Percentiles rank a stretch among this genome's conserved stretches.
phyloP scores from a whole-genome alignment of 2,329 filamentous ascomycete species.

The Neonectria punicea region DNA sequence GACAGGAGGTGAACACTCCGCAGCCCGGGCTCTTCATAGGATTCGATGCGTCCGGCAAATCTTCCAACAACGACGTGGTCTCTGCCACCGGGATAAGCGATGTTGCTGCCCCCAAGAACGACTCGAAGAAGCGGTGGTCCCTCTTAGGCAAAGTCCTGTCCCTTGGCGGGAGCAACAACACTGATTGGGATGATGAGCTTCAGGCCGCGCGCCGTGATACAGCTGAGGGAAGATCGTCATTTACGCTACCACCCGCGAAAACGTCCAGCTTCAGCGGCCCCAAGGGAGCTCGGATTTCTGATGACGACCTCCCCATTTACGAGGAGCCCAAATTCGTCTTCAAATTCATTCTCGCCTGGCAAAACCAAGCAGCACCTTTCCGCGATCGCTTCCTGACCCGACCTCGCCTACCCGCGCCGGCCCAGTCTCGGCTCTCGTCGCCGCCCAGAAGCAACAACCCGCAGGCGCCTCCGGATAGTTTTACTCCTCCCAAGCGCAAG shows the following conservation, averaged over 20 bases:
- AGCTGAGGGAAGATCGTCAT: constrained; percentile 28
- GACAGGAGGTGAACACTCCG: constrained; percentile 71
- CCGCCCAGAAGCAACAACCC: constrained; percentile 53
- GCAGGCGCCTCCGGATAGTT: constrained; percentile 49
- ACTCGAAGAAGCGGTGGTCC: constrained; percentile 70
- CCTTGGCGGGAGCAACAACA: constrained; percentile 36
- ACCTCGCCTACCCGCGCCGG: constrained; percentile 76
- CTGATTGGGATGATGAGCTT: constrained; percentile 56
- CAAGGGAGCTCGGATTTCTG: constrained; percentile 52
- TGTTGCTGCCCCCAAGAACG: constrained; percentile 42
- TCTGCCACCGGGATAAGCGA: constrained; percentile 41
- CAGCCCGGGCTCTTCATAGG: constrained; percentile 61
- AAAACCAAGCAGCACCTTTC: constrained; percentile 63
- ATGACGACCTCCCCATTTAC: constrained; percentile 64
- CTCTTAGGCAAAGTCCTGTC: constrained; percentile 71
- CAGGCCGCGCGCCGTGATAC: constrained; percentile 44
- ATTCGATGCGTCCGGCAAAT: constrained; percentile 59
- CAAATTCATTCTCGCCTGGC: constrained; percentile 78
- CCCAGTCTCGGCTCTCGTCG: constrained; percentile 70
- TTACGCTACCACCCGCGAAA: constrained; percentile 51
- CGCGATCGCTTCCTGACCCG: constrained; percentile 72
- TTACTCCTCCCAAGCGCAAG: constrained; percentile 57
- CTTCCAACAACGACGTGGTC: constrained; percentile 36
- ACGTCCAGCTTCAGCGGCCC: constrained; percentile 44
- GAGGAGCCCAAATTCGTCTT: constrained; percentile 73